phyloP scores from a whole-genome alignment of 805 yeast species.

The Candida coleopterorum region DNA sequence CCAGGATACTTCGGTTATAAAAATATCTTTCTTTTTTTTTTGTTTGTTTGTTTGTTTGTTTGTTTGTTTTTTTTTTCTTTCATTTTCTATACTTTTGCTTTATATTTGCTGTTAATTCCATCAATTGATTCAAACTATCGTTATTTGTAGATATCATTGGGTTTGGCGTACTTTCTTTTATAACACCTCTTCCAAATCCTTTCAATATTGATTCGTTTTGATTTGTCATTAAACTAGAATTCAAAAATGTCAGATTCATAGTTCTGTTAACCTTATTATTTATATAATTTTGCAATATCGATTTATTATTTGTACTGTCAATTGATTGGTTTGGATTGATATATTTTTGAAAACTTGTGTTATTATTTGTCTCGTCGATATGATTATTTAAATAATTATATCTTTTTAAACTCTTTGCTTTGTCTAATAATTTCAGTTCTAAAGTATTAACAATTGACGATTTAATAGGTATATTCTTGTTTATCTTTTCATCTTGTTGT shows the following conservation, averaged over 20 bases:
- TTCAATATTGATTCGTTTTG: constrained; percentile 26
- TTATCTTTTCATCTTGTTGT: constrained; percentile 1
- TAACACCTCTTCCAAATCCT: constrained; percentile 32
- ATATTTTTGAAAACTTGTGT: too few species aligned
- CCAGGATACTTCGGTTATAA: not conserved
- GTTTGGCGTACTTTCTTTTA: constrained; percentile 35
- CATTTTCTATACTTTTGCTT: constrained; percentile 23
- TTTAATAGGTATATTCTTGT: not conserved
- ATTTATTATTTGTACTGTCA: constrained; percentile 7
- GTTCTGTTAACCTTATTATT: not conserved
- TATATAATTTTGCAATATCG: constrained; percentile 6
- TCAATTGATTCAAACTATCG: constrained; percentile 19
- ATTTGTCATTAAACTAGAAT: constrained; percentile 11
- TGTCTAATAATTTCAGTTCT: constrained; percentile 21
- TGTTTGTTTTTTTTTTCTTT: too few species aligned
- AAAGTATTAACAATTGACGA: constrained; percentile 10
- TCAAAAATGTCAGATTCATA: constrained; percentile 16
- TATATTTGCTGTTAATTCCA: constrained; percentile 22
- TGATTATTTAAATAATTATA: constrained; percentile 33
- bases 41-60: too few species aligned
- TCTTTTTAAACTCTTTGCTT: constrained; percentile 24
- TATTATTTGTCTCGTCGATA: constrained; percentile 7
- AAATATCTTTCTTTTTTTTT: too few species aligned
- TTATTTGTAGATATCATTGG: constrained; percentile 20
- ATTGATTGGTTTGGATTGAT: not conserved